Conservation (phyloP, 768 basidiomycete genomes). For the Auriculariales sp. region DNA sequence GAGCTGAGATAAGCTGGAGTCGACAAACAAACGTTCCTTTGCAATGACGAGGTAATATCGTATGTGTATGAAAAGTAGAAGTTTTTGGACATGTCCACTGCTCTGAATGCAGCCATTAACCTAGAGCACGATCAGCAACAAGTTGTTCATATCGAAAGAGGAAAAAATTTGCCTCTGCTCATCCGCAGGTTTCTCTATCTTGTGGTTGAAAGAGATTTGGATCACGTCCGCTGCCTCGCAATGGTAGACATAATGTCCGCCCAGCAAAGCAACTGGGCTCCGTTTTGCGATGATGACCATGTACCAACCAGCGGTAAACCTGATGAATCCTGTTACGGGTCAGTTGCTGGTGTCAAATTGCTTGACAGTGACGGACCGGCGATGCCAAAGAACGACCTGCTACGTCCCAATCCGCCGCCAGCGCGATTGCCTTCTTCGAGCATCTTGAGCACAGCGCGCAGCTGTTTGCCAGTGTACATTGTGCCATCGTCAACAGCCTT, state of each 20-base stretch:
- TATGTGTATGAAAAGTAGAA: conserved; percentile 99
- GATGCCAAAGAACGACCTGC: conserved; percentile 66
- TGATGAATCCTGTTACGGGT: conserved; percentile 57
- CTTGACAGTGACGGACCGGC: conserved; percentile 34
- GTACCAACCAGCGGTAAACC: conserved; percentile 93
- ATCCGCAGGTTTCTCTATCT: conserved; percentile 74
- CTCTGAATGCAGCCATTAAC: conserved; percentile 81
- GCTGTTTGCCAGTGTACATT: conserved; percentile 78
- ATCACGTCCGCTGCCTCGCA: conserved; percentile 84
- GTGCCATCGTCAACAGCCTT: conserved; percentile 75
- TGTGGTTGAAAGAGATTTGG: conserved; percentile 63
- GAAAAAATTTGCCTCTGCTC: conserved; percentile 40
- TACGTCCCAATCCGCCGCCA: conserved; percentile 74
- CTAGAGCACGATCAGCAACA: conserved; percentile 15
- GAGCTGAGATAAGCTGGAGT: conserved; percentile 19
- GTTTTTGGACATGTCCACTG: conserved; percentile 97
- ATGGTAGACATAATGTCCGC: conserved; percentile 93
- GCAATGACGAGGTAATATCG: conserved; percentile 90
- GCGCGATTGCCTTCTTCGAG: conserved; percentile 87
- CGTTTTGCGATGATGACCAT: conserved; percentile 83
- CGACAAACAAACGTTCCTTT: conserved; percentile 69
- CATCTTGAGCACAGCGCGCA: conserved; percentile 87
- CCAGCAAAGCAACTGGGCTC: conserved; percentile 82
- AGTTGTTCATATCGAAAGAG: not conserved
- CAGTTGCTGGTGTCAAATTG: not conserved